Evolutionary conservation across 1,284 basidiomycete genomes (phyloP).

Genomic region (Chiua sp.): DNA sequence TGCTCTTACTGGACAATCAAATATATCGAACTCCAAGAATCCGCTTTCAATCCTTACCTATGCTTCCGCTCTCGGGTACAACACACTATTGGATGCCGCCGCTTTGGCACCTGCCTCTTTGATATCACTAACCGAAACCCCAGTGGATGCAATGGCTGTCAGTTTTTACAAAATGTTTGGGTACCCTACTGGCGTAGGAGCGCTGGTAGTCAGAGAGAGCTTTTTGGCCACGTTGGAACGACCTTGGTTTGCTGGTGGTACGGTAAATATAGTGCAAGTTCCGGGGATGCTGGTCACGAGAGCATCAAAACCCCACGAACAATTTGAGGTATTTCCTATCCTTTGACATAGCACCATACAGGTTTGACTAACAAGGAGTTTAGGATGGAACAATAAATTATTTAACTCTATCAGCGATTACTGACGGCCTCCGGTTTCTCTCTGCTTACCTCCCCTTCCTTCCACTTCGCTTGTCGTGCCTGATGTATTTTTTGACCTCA

Average conservation of each 20-base stretch:
- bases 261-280: slow-evolving; percentile 81
- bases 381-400: slow-evolving; percentile 88
- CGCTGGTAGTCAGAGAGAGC: slow-evolving; percentile 73
- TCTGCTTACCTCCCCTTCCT: slow-evolving; percentile 78
- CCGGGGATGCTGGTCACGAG: slow-evolving; percentile 71
- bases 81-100: slow-evolving; percentile 78
- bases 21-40: slow-evolving; percentile 74
- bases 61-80: slow-evolving; percentile 72
- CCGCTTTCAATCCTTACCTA: slow-evolving; percentile 58
- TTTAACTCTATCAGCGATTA: slow-evolving; percentile 73
- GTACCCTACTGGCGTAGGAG: slow-evolving; percentile 85
- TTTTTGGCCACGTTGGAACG: slow-evolving; percentile 64
- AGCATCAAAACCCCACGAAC: slow-evolving; percentile 64
- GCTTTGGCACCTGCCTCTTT: slow-evolving; percentile 76
- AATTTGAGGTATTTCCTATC: slow-evolving; percentile 65
- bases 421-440: slow-evolving; percentile 75
- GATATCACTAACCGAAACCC: slow-evolving; percentile 66
- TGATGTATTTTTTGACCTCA: slow-evolving; percentile 60
- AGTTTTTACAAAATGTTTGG: slow-evolving; percentile 93
- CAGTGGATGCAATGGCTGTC: slow-evolving; percentile 81
- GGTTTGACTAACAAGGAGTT: slow-evolving; percentile 15
- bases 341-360: background rate
- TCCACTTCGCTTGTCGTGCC: slow-evolving; percentile 68
- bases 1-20: slow-evolving; percentile 79
- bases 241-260: slow-evolving; percentile 89